Evolutionary conservation across 495 filamentous ascomycete species (phyloP).

Genomic region (Xylaria acuta): DNA sequence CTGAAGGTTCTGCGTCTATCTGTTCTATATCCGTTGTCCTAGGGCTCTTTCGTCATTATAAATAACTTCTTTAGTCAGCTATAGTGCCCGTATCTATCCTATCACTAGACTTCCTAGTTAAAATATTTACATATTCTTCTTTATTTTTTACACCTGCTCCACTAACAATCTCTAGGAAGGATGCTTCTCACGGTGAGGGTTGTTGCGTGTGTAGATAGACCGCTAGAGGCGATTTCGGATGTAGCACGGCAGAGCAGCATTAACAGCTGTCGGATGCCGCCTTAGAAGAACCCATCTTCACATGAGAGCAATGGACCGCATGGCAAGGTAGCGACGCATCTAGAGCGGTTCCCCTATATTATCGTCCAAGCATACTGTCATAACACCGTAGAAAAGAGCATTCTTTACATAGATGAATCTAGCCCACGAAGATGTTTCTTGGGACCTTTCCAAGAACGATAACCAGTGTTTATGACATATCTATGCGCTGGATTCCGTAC

Average conservation of each 20-base stretch:
- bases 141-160: not conserved
- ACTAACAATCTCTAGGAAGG: not conserved
- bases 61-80: not conserved
- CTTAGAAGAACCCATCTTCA: not conserved
- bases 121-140: not conserved
- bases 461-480: too few species aligned
- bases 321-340: not conserved
- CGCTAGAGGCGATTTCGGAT: not conserved
- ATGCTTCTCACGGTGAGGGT: not conserved
- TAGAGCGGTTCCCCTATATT: not conserved
- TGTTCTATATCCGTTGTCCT: not conserved
- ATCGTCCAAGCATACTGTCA: not conserved
- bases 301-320: not conserved
- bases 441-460: not conserved
- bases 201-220: not conserved
- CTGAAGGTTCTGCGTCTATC: not conserved
- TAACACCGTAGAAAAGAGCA: not conserved
- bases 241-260: not conserved
- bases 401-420: not conserved
- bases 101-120: not conserved
- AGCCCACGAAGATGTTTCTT: not conserved
- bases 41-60: not conserved
- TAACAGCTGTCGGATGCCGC: not conserved
- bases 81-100: not conserved
- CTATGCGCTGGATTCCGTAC: too few species aligned